A percentile compares a stretch with the other conserved stretches of the same genome.
These are phyloP conservation scores for Exophiala sp. DNA, from an alignment of 2,329 filamentous ascomycete genomes.

Conservation along the genomic window DNA sequence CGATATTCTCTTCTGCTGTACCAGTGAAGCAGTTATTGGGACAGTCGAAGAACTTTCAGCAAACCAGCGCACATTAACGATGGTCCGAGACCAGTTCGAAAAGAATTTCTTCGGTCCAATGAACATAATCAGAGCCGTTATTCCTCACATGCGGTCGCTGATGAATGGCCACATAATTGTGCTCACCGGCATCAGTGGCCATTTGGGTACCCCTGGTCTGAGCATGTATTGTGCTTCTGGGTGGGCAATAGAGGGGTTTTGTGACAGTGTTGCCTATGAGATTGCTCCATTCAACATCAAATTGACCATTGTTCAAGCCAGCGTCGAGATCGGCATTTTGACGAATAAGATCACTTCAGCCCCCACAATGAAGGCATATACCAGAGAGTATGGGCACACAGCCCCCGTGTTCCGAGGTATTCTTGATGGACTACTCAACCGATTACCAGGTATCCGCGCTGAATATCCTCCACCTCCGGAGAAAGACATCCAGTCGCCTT, in stretches of 20 bases:
- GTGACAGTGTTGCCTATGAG: conserved; percentile 91
- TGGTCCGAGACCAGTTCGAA: conserved; percentile 90
- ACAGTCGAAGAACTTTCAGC: conserved; percentile 86
- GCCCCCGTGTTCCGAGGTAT: conserved; percentile 82
- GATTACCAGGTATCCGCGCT: conserved; percentile 62
- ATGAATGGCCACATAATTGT: conserved; percentile 87
- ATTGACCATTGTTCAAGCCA: conserved; percentile 91
- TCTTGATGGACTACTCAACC: conserved; percentile 72
- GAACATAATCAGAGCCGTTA: conserved; percentile 86
- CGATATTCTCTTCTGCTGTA: conserved; percentile 87
- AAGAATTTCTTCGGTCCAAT: conserved; percentile 92
- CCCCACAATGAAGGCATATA: conserved; percentile 69
- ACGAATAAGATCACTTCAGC: conserved; percentile 84
- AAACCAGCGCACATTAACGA: conserved; percentile 66
- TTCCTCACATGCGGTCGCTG: conserved; percentile 75
- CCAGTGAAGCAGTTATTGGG: conserved; percentile 83
- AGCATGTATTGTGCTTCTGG: conserved; percentile 87
- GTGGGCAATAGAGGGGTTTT: conserved; percentile 94
- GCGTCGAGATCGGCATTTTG: conserved; percentile 83
- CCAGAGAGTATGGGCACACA: conserved; percentile 61
- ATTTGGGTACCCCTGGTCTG: conserved; percentile 88
- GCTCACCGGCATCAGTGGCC: conserved; percentile 83
- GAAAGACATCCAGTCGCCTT: conserved; percentile 23
- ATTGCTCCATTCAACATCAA: conserved; percentile 96
- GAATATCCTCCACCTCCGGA: conserved; percentile 31